These are phyloP conservation scores for Fusarium chaquense DNA, from an alignment of 2,329 filamentous ascomycete genomes.

Conservation along the genomic window DNA sequence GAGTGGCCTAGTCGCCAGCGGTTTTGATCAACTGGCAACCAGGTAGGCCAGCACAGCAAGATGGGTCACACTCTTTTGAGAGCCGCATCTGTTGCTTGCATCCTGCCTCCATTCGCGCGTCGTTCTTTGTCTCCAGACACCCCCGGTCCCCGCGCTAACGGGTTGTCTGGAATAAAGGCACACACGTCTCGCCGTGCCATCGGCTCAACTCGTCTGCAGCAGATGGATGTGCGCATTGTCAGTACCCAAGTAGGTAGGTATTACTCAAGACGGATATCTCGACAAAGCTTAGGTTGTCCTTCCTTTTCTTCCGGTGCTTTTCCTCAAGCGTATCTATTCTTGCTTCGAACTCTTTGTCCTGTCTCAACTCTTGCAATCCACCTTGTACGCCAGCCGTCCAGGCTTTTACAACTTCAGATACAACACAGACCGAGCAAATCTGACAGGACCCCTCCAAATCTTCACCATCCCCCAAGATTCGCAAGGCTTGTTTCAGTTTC, in stretches of 20 bases:
- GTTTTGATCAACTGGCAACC: slow-evolving; percentile 82
- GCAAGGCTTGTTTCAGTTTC: slow-evolving; percentile 26
- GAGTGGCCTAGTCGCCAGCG: slow-evolving; percentile 72
- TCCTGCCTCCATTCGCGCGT: slow-evolving; percentile 60
- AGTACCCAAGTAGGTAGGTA: slow-evolving; percentile 19
- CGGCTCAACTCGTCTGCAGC: slow-evolving; percentile 63
- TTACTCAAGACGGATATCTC: slow-evolving; percentile 59
- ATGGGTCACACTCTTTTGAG: slow-evolving; percentile 75
- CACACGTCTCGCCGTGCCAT: slow-evolving; percentile 63
- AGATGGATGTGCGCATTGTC: slow-evolving; percentile 48
- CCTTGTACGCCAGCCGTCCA: slow-evolving; percentile 8
- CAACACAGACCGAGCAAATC: slow-evolving; percentile 27
- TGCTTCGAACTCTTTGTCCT: slow-evolving; percentile 28
- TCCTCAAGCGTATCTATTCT: slow-evolving; percentile 19
- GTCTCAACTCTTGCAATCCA: slow-evolving; percentile 20
- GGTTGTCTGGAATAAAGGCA: slow-evolving; percentile 72
- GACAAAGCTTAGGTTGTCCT: slow-evolving; percentile 29
- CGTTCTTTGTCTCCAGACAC: slow-evolving; percentile 58
- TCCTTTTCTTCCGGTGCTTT: slow-evolving; percentile 18
- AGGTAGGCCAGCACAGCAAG: slow-evolving; percentile 92
- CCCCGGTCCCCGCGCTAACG: slow-evolving; percentile 64
- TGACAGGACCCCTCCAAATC: slow-evolving; percentile 28
- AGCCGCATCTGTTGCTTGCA: slow-evolving; percentile 74
- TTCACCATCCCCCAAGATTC: slow-evolving; percentile 16
- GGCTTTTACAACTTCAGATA: slow-evolving; percentile 15